Base-by-base conservation (phyloP, 83 land plant species). In the Isoetes engelmannii region DNA sequence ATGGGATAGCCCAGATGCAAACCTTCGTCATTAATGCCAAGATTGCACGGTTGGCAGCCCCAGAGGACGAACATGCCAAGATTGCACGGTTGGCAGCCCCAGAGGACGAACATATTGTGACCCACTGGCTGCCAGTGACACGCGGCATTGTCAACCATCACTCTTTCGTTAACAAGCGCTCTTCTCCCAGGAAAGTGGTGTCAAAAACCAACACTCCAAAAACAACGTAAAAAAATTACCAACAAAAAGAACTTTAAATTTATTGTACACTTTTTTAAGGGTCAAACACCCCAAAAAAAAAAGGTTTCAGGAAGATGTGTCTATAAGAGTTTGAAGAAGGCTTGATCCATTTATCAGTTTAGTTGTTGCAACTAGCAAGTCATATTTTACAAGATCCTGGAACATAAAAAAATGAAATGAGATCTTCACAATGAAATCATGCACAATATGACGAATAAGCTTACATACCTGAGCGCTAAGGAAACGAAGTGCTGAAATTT, bases 401-500 rank as follows among this genome's bases (percentile, higher is more conserved):
- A 74, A n/a, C 43, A 19, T 48, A 47, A 44, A 5, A 43, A 3
- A 68, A 8, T 5, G 13, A 19, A 17, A 28, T 28, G 37, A 28
- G 37, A 28, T 28, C n/a, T n/a, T n/a, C 17, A 51, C 17, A 12
- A 51, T 51, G 1, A 51, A 51, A 51, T 15, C 17, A 51, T 51
- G 17, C 17, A 51, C 17, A 12, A 51, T 51, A 0, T 12, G 17
- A n/a, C 12, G 15, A 49, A 48, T 4, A 28, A 48, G 48, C 37
- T 19, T 6, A 4, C 7, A 21, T 69, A 85, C 88, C 86, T 85
- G 88, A 56, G 81, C 68, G 73, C 80, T 77, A 41, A 85, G 82
- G 53, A 85, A 85, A 15, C 98, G 84, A 63, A 93, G 92, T 44
- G 98, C 96, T 63, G 96, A 84, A 47, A 90, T 87, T 75, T 89